phyloP scores from a whole-genome alignment of 2,329 filamentous ascomycete genomes.

The Lecanicillium sp. region DNA sequence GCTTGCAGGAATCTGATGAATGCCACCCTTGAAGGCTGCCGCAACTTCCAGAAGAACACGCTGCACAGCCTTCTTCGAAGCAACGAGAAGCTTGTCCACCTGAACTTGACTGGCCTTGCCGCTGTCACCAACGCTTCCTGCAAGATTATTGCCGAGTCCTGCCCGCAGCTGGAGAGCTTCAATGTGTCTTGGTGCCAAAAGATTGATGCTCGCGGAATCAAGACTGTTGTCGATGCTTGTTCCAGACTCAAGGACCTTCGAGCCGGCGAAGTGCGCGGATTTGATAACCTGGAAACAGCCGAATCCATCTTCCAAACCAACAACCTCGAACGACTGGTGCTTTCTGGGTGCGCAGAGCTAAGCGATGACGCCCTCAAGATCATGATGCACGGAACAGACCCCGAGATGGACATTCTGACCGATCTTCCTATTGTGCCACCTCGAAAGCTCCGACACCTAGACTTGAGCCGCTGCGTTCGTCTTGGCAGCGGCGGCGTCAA shows the following conservation, averaged over 20 bases:
- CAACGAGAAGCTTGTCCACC: constrained; percentile 70
- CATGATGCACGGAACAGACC: constrained; percentile 68
- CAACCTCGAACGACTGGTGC: constrained; percentile 70
- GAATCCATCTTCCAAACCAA: constrained; percentile 71
- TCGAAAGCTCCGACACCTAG: constrained; percentile 73
- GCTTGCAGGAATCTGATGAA: constrained; percentile 82
- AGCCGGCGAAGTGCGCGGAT: constrained; percentile 73
- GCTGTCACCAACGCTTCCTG: constrained; percentile 78
- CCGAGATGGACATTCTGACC: constrained; percentile 74
- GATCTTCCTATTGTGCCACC: constrained; percentile 68
- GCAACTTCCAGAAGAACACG: constrained; percentile 71
- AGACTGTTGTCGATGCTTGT: constrained; percentile 65
- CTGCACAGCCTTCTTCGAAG: constrained; percentile 67
- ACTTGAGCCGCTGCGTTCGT: constrained; percentile 69
- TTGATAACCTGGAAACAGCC: constrained; percentile 67
- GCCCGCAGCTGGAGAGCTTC: constrained; percentile 71
- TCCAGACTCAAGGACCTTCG: constrained; percentile 68
- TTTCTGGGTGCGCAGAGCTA: constrained; percentile 73
- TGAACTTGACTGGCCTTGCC: constrained; percentile 78
- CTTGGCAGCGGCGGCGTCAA: constrained; percentile 69
- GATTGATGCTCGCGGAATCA: constrained; percentile 70
- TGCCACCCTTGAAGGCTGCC: constrained; percentile 82
- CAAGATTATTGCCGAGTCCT: constrained; percentile 76
- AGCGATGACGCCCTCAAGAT: constrained; percentile 65
- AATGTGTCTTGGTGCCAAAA: constrained; percentile 93